Percentiles rank a stretch among this genome's conserved stretches.
These are phyloP conservation scores for Linum trigynum DNA, from an alignment of 345 rosid species.

Conservation along the genomic window DNA sequence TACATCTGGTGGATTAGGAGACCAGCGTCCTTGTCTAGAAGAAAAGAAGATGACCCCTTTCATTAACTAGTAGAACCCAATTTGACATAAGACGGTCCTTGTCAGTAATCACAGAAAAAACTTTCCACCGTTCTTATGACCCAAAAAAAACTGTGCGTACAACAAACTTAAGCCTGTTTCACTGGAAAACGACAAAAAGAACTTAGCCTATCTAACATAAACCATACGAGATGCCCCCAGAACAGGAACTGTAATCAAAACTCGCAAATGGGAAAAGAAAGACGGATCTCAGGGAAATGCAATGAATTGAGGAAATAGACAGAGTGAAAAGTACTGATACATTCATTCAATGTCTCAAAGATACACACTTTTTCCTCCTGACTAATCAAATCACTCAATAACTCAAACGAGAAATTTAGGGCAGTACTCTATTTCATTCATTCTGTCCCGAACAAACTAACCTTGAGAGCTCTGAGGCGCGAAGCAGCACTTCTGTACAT, in stretches of 20 bases:
- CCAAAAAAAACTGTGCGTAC: no score
- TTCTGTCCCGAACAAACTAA: background rate
- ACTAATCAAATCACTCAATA: background rate
- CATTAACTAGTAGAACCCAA: no score
- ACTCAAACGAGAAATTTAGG: background rate
- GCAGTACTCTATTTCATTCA: background rate
- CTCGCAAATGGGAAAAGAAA: background rate
- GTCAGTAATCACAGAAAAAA: no score
- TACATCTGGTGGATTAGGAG: no score
- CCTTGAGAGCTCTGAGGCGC: slow-evolving; percentile 25
- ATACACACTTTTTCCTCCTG: background rate
- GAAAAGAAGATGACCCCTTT: no score
- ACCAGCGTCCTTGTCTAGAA: no score
- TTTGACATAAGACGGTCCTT: no score
- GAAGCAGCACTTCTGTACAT: slow-evolving; percentile 25
- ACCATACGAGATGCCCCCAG: background rate
- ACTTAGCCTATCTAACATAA: no score
- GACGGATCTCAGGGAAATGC: slow-evolving; percentile 4
- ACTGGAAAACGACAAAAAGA: background rate
- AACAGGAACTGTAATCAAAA: background rate
- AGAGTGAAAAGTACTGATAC: background rate
- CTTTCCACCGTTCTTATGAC: no score
- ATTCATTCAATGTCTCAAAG: background rate
- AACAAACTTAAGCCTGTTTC: no score
- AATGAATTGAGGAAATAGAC: background rate